Percentiles rank a stretch among this genome's conserved stretches.
phyloP scores from a whole-genome alignment of 1,284 basidiomycete species.

The Malassezia sympodialis region DNA sequence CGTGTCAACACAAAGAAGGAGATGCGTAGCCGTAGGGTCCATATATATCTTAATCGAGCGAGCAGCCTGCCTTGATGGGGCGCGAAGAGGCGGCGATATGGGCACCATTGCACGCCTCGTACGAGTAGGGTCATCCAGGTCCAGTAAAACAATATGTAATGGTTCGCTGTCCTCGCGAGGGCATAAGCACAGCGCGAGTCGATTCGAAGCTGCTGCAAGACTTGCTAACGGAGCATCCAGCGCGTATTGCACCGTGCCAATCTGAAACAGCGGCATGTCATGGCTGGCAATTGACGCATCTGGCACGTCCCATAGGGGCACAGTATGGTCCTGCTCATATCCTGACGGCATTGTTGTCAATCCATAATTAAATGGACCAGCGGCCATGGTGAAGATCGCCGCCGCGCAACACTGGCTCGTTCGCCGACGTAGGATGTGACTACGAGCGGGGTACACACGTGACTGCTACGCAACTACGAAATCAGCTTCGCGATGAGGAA shows the following conservation, averaged over 20 bases:
- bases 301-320: background rate
- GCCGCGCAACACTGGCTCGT: background rate
- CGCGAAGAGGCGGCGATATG: constrained; percentile 26
- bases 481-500: constrained; percentile 29
- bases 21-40: constrained; percentile 82
- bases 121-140: constrained; percentile 41
- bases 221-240: constrained; percentile 38
- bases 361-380: background rate
- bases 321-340: background rate
- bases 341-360: background rate
- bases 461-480: constrained; percentile 7
- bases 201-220: constrained; percentile 39
- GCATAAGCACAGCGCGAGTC: constrained; percentile 39
- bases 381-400: background rate
- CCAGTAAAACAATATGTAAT: constrained; percentile 37
- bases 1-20: constrained; percentile 72
- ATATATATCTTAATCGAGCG: constrained; percentile 32
- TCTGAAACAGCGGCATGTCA: constrained; percentile 36
- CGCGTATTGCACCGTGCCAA: constrained; percentile 44
- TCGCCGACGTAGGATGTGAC: background rate
- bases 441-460: background rate
- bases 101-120: constrained; percentile 40
- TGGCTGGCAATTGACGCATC: background rate
- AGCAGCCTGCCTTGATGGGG: background rate
- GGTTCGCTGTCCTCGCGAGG: constrained; percentile 18